Base-by-base conservation (phyloP, 1,139 yeast species). In the Suhomyces panamericanus region DNA sequence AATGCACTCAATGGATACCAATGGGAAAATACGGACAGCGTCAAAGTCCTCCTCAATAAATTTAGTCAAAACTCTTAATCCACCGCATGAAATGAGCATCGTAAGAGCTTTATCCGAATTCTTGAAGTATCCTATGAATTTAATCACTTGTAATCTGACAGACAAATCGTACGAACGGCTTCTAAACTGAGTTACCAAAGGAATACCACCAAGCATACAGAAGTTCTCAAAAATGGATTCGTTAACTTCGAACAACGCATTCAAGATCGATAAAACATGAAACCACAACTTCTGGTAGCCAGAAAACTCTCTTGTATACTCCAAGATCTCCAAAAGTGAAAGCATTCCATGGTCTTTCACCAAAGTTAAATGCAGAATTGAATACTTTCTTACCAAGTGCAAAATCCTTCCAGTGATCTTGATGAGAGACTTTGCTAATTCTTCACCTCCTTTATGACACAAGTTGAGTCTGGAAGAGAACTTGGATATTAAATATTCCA, bases 131-230 rank as follows among this genome's bases (percentile, higher is more conserved):
- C 65, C 61, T 12, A 81, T 67, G 39, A 81, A 70, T 32, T 61
- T 58, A 0, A 73, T 77, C 7, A 80, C 78, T 52, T 74, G 75
- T 13, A 63, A 50, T 42, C 83, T 66, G 4, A 77, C 67, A 9
- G 58, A 62, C 6, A 58, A 44, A 16, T 69, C 69, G 50, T 64
- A 70, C 2, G 70, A 64, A 20, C 62, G 62, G 30, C 64, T 65
- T 12, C 77, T 60, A 49, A 78, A 73, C 42, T 70, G 72, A 0
- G 78, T 70, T 1, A 81, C 61, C 16, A 71, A 58, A 0, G 85
- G 81, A 16, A 82, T 73, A 0, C 87, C 87, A 3, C 86, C 86
- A 38, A 80, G 61, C 30, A 78, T 61, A 49, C 83, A 76, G 48
- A 79, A 77, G 54, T 70, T 78, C 48, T 78, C 83, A 50, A 78